Evolutionary conservation across 306 rosid species (phyloP).

Genomic region (Macrotyloma uniflorum): DNA sequence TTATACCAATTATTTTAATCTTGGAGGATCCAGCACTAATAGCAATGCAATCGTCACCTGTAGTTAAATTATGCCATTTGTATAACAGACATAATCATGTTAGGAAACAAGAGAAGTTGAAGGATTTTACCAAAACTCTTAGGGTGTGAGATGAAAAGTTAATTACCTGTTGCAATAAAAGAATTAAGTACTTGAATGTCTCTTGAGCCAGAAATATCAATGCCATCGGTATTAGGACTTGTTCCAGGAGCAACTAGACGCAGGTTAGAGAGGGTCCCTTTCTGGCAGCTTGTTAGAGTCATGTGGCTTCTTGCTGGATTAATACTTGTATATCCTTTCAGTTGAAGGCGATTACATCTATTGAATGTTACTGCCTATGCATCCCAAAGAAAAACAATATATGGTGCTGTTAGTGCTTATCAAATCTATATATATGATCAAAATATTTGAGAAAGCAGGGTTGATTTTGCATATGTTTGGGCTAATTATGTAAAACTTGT

Average conservation of each 20-base stretch:
- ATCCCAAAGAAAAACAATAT: not conserved
- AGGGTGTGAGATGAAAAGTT: not conserved
- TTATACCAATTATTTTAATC: conserved; percentile 38
- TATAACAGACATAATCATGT: not conserved
- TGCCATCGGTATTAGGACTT: conserved; percentile 63
- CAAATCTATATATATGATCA: not conserved
- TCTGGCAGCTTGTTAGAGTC: conserved; percentile 46
- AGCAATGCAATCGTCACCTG: conserved; percentile 63
- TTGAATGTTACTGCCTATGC: conserved; percentile 49
- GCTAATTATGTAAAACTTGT: not conserved
- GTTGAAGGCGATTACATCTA: conserved; percentile 45
- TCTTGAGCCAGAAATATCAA: conserved; percentile 51
- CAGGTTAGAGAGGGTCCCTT: conserved; percentile 38
- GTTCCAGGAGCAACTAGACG: conserved; percentile 51
- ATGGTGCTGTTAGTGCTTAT: not conserved
- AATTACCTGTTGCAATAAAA: conserved; percentile 49
- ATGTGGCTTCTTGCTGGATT: conserved; percentile 60
- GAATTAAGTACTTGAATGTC: conserved; percentile 47
- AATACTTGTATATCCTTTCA: conserved; percentile 44
- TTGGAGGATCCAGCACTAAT: conserved; percentile 54
- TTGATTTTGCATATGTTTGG: not conserved
- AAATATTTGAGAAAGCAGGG: not conserved
- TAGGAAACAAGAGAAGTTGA: not conserved
- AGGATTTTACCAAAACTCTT: not conserved
- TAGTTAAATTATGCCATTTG: not conserved